Evolutionary conservation across 1,284 basidiomycete genomes (phyloP), one percentile per base, ranked within the genome.

Genomic region (Ustanciosporium gigantosporum): DNA sequence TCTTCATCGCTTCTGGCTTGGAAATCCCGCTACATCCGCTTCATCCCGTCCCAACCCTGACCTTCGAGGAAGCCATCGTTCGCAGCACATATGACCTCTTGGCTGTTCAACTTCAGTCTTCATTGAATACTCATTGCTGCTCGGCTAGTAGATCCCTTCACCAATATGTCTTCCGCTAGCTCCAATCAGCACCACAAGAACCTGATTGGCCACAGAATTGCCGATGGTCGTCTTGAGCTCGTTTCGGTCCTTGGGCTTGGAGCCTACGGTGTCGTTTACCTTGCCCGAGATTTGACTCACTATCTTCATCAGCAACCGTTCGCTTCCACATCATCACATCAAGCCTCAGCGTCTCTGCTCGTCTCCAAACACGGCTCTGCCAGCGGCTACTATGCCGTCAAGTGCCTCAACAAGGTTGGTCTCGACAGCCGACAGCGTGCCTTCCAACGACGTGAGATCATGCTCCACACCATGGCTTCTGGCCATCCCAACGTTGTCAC

Each of bases 241-340:
- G 85, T 91, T 70, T 86, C 90, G 72, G 85, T 94, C 46, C 85
- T 98, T 45, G 94, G 94, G 42, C 85, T 91, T 42, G 94, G 94
- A 35, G 92, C 92, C 20, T 97, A 96, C 78, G 94, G 94, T 55
- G 88, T 95, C 70, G 93, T 96, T 39, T 97, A 96, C 80, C 88
- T 77, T 24, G 76, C 76, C 2, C 69, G 73, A 22, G 74, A 76
- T 38, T 50, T 71, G 4, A 29, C 39, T 15, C 56, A 58, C 21
- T 59, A 62, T 19, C 60, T 60, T 32, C 69, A 71, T 50, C 55
- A 49, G 8, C 62, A 60, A 32, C 58, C 68, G 3, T 66, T 53
- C 25, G 59, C 57, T 31, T 64, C 59, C 31, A 64, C 59, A 41
- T 64, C 59, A 23, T 46, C 37, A 11, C 53, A 64, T 35, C 38